Evolutionary conservation across 139 green algal genomes (phyloP), one percentile per base, ranked within the genome.

Genomic region (Micractinium sp.): DNA sequence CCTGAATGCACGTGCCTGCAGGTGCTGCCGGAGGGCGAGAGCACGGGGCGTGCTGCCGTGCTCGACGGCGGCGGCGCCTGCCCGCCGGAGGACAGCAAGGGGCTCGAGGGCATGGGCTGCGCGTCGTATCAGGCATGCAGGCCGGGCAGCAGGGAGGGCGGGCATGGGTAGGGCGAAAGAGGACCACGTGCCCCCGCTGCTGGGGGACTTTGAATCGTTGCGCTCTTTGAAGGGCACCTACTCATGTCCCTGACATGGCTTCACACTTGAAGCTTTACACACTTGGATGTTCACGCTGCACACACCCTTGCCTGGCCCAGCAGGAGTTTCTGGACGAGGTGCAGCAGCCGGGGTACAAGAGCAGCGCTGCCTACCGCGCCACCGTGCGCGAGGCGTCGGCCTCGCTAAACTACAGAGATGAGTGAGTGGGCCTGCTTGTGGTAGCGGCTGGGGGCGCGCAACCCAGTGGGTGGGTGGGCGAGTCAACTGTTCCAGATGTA

Each of bases 11-110:
- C 14, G 12, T 39, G 25, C 15, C n/a, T 56, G 75, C 75, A 81
- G 75, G 63, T 71, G 22, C 63, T 71, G 63, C 63, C 63, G 3
- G 63, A 71, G 63, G 75, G 25, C 19, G 75, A 81, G 18, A 81
- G 75, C 75, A 81, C 35, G 1, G 75, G 75, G 75, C 35, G 75
- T 5, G 35, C 33, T 4, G 33, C 36, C 1, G 75, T 81, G 75
- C 33, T 81, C 25, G 75, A 81, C 22, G 75, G 75, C 16, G 35
- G 25, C 35, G 33, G 33, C 25, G 75, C 75, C 75, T 81, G 75
- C 75, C 75, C 75, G 2, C 75, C 75, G 18, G 75, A 81, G 22
- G 75, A 81, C 75, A 81, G 75, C 75, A 81, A 81, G 2, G 75
- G 75, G 35, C 75, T 81, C 18, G 75, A 81, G 3, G 35, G 33